A percentile compares a stretch with the other conserved stretches of the same genome.
Evolutionary conservation across 179 eudicot species (phyloP).

Genomic region (Nepenthes alata): DNA sequence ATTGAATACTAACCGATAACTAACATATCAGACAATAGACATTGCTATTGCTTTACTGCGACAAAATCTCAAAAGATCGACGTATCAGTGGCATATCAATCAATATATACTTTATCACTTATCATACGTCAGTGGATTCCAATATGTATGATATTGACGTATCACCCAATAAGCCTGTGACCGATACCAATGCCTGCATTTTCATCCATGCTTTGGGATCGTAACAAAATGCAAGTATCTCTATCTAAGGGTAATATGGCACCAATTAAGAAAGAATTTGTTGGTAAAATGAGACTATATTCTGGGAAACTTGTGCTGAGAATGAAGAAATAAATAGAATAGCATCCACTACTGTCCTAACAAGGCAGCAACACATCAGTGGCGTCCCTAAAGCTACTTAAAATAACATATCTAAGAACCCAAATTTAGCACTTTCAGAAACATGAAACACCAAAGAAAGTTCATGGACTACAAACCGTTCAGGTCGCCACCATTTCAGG

Average conservation of each 20-base stretch:
- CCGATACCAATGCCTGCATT: no score
- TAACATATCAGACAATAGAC: no score
- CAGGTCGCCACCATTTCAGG: constrained; percentile 24
- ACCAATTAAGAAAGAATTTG: constrained; percentile 4
- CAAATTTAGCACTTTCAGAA: constrained; percentile 20
- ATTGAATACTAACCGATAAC: no score
- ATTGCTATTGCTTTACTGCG: no score
- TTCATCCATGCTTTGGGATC: no score
- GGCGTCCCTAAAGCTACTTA: constrained; percentile 30
- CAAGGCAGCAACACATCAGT: constrained; percentile 36
- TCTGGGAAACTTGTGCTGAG: constrained; percentile 27
- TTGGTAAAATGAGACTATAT: constrained; percentile 21
- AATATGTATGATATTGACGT: no score
- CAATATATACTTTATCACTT: no score
- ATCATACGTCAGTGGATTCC: no score
- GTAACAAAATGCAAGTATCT: no score
- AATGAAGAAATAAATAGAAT: constrained; percentile 28
- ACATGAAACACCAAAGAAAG: constrained; percentile 26
- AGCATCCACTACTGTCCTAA: constrained; percentile 26
- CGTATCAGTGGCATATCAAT: no score
- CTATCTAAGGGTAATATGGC: constrained; percentile 2
- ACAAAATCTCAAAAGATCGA: no score
- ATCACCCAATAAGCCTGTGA: not conserved
- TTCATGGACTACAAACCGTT: constrained; percentile 35
- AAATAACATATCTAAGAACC: constrained; percentile 30